Percentiles rank a stretch among this genome's conserved stretches.
Conservation (phyloP, 2,329 filamentous ascomycete species). For the Aureobasidium sp. region DNA sequence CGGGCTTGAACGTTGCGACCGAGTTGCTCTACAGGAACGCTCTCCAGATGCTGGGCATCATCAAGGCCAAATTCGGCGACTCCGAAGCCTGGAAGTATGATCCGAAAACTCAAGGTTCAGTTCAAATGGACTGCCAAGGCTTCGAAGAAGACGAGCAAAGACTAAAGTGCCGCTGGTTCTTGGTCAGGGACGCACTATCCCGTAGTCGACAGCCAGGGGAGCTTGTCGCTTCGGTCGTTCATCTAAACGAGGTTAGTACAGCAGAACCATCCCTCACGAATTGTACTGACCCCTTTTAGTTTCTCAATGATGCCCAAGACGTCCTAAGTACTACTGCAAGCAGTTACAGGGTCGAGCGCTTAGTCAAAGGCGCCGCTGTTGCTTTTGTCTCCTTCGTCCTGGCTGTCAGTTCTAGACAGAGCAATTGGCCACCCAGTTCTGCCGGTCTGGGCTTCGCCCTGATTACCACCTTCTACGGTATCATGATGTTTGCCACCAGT, state of each 20-base stretch:
- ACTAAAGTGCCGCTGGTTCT: slow-evolving; percentile 62
- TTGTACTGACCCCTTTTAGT: slow-evolving; percentile 30
- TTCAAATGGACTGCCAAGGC: slow-evolving; percentile 17
- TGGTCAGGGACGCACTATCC: background rate
- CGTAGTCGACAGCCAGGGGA: background rate
- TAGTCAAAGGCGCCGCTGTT: slow-evolving; percentile 41
- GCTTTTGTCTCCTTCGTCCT: slow-evolving; percentile 35
- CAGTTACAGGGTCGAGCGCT: slow-evolving; percentile 69
- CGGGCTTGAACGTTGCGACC: slow-evolving; percentile 35
- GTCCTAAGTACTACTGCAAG: slow-evolving; percentile 84
- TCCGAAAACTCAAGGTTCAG: background rate
- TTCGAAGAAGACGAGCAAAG: slow-evolving; percentile 16
- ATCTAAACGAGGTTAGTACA: background rate
- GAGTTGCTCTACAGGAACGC: slow-evolving; percentile 70
- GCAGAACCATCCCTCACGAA: background rate
- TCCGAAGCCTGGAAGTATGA: background rate
- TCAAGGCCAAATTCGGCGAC: slow-evolving; percentile 61
- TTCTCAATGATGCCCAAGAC: slow-evolving; percentile 63
- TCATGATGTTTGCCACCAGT: slow-evolving; percentile 97
- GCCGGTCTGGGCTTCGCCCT: slow-evolving; percentile 33
- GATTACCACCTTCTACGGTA: slow-evolving; percentile 48
- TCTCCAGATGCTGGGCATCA: slow-evolving; percentile 66
- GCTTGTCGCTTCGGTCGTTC: background rate
- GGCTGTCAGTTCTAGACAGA: slow-evolving; percentile 25
- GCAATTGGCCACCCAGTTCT: slow-evolving; percentile 33